Evolutionary conservation across 352 stramenopile genomes (phyloP).

Genomic region (Elongisporangium senticosum): DNA sequence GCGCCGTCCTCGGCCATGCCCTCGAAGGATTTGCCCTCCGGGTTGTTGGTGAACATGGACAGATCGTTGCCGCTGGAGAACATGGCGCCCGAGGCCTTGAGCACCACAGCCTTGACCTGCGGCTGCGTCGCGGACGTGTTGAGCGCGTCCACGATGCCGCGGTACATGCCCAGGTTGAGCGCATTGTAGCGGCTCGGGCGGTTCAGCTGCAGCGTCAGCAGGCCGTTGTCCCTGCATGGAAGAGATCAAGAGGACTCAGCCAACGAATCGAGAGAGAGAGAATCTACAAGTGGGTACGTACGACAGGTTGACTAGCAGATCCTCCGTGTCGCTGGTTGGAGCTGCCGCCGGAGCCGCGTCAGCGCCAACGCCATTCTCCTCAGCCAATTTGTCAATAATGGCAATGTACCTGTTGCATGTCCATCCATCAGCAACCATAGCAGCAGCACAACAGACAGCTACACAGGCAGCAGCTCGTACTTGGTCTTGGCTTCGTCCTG

Average conservation of each 20-base stretch:
- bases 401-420: constrained; percentile 42
- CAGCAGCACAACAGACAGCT: neutral
- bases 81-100: constrained; percentile 81
- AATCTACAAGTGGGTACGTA: constrained; percentile 17
- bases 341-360: constrained; percentile 3
- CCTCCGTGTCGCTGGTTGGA: constrained; percentile 22
- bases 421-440: neutral
- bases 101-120: constrained; percentile 74
- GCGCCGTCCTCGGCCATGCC: constrained; percentile 51
- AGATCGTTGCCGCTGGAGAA: constrained; percentile 90
- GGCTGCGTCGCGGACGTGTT: constrained; percentile 53
- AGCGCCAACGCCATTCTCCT: constrained; percentile 25
- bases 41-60: constrained; percentile 67
- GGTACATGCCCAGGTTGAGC: constrained; percentile 82
- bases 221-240: constrained; percentile 31
- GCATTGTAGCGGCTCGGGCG: constrained; percentile 84
- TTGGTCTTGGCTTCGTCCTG: constrained; percentile 61
- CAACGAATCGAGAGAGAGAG: neutral
- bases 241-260: constrained; percentile 2
- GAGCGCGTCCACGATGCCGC: constrained; percentile 64
- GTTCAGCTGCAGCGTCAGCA: constrained; percentile 80
- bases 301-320: constrained; percentile 52
- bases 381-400: constrained; percentile 65
- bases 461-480: constrained; percentile 6
- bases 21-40: constrained; percentile 46